A percentile compares a stretch with the other conserved stretches of the same genome.
phyloP scores from a whole-genome alignment of 148 eudicot genomes.

The Rhododendron williamsianum region DNA sequence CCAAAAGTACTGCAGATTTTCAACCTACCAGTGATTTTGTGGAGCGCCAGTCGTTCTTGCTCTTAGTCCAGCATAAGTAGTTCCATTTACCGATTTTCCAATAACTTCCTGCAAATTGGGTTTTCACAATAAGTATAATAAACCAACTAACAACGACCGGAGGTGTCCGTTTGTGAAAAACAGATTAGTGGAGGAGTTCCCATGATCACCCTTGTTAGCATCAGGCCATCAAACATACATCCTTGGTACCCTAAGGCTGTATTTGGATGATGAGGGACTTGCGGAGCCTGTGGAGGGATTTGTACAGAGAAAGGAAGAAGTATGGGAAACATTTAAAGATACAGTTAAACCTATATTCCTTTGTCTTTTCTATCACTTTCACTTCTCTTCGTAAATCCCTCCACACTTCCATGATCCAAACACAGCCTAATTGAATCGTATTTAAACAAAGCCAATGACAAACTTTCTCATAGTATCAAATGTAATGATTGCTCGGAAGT shows the following conservation, averaged over 20 bases:
- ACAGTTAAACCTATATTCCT: not conserved
- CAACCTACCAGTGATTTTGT: conserved; percentile 84
- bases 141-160: not conserved
- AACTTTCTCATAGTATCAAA: not conserved
- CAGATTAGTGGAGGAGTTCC: not conserved
- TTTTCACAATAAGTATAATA: not conserved
- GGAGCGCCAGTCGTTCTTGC: conserved; percentile 99
- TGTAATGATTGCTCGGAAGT: not conserved
- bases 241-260: not conserved
- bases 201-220: not conserved
- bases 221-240: not conserved
- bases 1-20: not conserved
- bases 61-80: conserved; percentile 89
- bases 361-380: not conserved
- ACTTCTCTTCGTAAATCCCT: not conserved
- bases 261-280: not conserved
- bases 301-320: not conserved
- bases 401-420: not conserved
- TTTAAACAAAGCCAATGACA: not conserved
- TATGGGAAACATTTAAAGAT: not conserved
- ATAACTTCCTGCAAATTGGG: conserved; percentile 61
- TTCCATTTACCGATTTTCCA: conserved; percentile 89
- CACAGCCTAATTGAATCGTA: not conserved
- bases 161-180: not conserved
- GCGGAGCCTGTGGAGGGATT: not conserved